Conservation (phyloP, 2,329 filamentous ascomycete species). For the Hirsutella minnesotensis region DNA sequence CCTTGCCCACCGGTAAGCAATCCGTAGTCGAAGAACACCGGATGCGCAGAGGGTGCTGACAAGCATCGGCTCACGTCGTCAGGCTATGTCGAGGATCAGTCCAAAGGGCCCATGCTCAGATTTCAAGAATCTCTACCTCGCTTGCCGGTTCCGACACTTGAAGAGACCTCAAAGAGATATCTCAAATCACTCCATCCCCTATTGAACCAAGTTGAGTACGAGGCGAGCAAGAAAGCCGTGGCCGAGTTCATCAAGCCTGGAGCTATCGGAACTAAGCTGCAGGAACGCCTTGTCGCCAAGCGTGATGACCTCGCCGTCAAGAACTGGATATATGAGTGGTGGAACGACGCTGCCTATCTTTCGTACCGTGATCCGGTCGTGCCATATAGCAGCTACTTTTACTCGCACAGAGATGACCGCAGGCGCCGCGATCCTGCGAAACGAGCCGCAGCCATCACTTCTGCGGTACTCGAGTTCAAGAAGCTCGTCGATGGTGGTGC, state of each 20-base stretch:
- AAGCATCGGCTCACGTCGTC: background rate
- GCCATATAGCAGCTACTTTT: constrained; percentile 98
- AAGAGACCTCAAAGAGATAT: constrained; percentile 72
- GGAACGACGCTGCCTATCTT: constrained; percentile 92
- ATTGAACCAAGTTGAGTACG: constrained; percentile 55
- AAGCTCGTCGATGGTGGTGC: constrained; percentile 71
- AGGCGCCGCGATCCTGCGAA: constrained; percentile 78
- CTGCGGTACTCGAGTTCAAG: constrained; percentile 85
- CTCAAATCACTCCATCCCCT: constrained; percentile 70
- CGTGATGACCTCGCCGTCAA: constrained; percentile 68
- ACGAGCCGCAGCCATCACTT: constrained; percentile 82
- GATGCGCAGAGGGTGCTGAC: background rate
- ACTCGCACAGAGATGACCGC: constrained; percentile 92
- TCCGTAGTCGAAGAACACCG: background rate
- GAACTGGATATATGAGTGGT: constrained; percentile 98
- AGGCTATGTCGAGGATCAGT: constrained; percentile 72
- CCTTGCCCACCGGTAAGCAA: constrained; percentile 36
- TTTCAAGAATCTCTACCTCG: constrained; percentile 77
- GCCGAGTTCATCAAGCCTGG: constrained; percentile 82
- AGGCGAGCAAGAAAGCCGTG: constrained; percentile 69
- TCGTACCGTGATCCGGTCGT: constrained; percentile 90
- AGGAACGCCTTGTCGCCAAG: constrained; percentile 73
- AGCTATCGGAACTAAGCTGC: constrained; percentile 68
- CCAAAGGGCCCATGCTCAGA: constrained; percentile 70
- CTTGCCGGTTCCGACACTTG: constrained; percentile 68